Conservation (phyloP, 352 stramenopile genomes). For the Phytophthora ramorum region DNA sequence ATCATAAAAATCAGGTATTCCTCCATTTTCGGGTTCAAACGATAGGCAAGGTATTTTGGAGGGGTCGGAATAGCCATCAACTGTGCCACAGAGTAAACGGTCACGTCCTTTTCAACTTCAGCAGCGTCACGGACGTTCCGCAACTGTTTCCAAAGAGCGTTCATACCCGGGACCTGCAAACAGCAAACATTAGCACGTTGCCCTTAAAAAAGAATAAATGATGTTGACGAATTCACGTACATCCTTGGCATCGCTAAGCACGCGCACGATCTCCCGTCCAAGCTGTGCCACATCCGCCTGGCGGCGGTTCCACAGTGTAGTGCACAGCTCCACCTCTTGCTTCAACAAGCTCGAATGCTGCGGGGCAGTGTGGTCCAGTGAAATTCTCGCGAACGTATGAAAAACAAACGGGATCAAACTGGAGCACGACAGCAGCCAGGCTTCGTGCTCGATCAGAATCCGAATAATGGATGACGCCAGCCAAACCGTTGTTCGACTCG, state of each 20-base stretch:
- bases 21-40: slow-evolving; percentile 87
- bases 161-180: slow-evolving; percentile 78
- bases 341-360: slow-evolving; percentile 70
- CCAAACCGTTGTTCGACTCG: slow-evolving; percentile 78
- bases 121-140: slow-evolving; percentile 63
- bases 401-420: slow-evolving; percentile 85
- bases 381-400: slow-evolving; percentile 78
- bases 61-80: slow-evolving; percentile 81
- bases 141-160: slow-evolving; percentile 81
- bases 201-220: not conserved
- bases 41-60: slow-evolving; percentile 79
- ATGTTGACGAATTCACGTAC: slow-evolving; percentile 37
- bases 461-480: slow-evolving; percentile 80
- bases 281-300: slow-evolving; percentile 73
- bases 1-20: slow-evolving; percentile 90
- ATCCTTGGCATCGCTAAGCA: slow-evolving; percentile 84
- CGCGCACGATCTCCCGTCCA: slow-evolving; percentile 78
- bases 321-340: slow-evolving; percentile 84
- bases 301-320: slow-evolving; percentile 72
- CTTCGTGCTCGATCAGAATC: slow-evolving; percentile 81
- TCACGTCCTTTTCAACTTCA: slow-evolving; percentile 53
- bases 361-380: slow-evolving; percentile 63
- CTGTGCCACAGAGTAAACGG: slow-evolving; percentile 66
- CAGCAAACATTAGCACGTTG: not conserved
- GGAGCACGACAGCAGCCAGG: slow-evolving; percentile 75